These are phyloP conservation scores for Pythium graminicola DNA, from an alignment of 352 stramenopile species.

Conservation along the genomic window DNA sequence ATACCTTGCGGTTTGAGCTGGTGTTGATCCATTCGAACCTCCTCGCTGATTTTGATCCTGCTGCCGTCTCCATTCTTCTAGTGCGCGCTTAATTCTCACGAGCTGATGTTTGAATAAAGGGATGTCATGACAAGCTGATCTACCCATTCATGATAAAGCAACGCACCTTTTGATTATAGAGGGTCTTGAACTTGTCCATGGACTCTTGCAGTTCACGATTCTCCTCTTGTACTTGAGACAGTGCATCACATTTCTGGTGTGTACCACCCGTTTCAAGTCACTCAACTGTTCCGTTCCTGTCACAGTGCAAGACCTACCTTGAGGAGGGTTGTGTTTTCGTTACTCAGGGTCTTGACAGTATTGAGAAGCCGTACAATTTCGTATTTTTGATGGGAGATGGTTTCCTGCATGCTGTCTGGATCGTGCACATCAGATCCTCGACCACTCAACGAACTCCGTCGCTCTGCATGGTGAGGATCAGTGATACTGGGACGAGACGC, in stretches of 20 bases:
- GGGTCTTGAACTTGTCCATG: constrained; percentile 81
- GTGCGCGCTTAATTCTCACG: constrained; percentile 83
- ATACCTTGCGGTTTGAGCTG: constrained; percentile 2
- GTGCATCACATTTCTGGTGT: constrained; percentile 63
- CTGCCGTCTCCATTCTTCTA: constrained; percentile 84
- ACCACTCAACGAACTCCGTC: constrained; percentile 19
- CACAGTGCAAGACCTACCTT: too few species aligned
- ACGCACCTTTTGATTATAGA: constrained; percentile 84
- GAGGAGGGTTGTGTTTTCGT: constrained; percentile 75
- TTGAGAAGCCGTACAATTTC: constrained; percentile 79
- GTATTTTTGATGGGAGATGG: constrained; percentile 63
- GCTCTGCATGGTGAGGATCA: constrained; percentile 2
- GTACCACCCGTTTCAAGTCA: not conserved
- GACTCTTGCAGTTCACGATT: constrained; percentile 72
- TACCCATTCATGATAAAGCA: too few species aligned
- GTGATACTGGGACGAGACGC: not conserved
- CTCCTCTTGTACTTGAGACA: constrained; percentile 65
- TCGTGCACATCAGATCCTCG: constrained; percentile 22
- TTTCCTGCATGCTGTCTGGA: constrained; percentile 44
- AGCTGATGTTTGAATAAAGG: too few species aligned
- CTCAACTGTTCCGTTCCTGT: not conserved
- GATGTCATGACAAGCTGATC: too few species aligned
- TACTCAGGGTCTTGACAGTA: constrained; percentile 79
- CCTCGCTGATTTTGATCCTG: constrained; percentile 24
- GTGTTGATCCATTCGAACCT: not conserved